These are phyloP conservation scores for Tuber aestivum DNA, from an alignment of 495 filamentous ascomycete species.

Conservation along the genomic window DNA sequence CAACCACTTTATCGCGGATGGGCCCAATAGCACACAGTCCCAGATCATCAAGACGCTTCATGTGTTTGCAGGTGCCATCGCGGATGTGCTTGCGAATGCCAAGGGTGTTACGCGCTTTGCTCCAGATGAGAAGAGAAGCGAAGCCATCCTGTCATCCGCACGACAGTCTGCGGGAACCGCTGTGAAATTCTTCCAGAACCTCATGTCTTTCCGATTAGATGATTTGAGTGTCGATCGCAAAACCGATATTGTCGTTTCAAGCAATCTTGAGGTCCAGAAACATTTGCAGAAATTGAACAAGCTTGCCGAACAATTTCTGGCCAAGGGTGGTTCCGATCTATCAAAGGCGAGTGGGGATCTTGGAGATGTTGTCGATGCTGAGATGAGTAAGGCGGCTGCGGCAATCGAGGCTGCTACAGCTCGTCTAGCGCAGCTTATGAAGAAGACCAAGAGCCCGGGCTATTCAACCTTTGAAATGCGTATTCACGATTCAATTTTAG, in stretches of 20 bases:
- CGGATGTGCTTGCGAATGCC: conserved; percentile 91
- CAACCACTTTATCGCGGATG: conserved; percentile 96
- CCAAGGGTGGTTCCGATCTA: conserved; percentile 64
- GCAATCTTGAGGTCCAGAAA: conserved; percentile 87
- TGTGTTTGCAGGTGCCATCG: conserved; percentile 79
- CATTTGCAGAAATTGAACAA: conserved; percentile 87
- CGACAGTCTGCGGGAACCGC: conserved; percentile 81
- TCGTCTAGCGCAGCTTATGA: conserved; percentile 80
- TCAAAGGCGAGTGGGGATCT: conserved; percentile 69
- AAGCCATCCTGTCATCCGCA: conserved; percentile 71
- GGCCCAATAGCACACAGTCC: conserved; percentile 82
- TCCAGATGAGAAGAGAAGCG: conserved; percentile 87
- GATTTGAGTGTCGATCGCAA: conserved; percentile 80
- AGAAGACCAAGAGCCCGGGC: conserved; percentile 76
- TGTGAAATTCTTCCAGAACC: conserved; percentile 89
- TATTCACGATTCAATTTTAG: conserved; percentile 90
- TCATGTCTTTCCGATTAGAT: conserved; percentile 89
- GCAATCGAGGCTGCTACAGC: conserved; percentile 89
- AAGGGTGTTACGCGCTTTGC: conserved; percentile 93
- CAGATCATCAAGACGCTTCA: conserved; percentile 91
- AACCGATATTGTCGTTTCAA: conserved; percentile 92
- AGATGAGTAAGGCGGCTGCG: conserved; percentile 87
- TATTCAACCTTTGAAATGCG: conserved; percentile 95
- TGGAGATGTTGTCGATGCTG: conserved; percentile 86
- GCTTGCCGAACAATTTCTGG: conserved; percentile 81